Percentiles rank a stretch among this genome's conserved stretches.
These are phyloP conservation scores for Dendrobium huoshanense DNA, from an alignment of 106 monocot genomes.

Conservation along the genomic window DNA sequence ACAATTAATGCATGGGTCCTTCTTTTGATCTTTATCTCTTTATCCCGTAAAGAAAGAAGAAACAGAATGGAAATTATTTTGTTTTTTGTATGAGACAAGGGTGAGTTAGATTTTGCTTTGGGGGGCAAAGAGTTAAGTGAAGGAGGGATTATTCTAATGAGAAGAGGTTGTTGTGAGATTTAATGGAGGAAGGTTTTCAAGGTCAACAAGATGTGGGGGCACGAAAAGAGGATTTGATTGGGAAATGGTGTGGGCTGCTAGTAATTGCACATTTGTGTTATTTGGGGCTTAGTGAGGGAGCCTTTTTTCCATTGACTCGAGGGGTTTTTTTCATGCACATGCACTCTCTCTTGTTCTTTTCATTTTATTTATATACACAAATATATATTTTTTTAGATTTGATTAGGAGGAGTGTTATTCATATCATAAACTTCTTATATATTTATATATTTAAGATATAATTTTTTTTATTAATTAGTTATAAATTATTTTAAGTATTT, in stretches of 20 bases:
- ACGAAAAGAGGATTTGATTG: conserved; percentile 37
- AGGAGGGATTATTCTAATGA: conserved; percentile 53
- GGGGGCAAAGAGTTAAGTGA: conserved; percentile 7
- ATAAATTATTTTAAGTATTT: too few relatives aligned
- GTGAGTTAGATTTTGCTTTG: background rate
- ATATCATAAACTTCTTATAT: too few relatives aligned
- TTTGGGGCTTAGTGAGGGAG: too few relatives aligned
- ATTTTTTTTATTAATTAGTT: too few relatives aligned
- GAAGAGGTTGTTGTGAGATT: conserved; percentile 52
- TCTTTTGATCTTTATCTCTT: conserved; percentile 5
- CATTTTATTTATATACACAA: too few relatives aligned
- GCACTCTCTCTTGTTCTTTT: too few relatives aligned
- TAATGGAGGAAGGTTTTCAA: conserved; percentile 5
- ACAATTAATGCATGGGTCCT: background rate
- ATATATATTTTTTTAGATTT: too few relatives aligned
- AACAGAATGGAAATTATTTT: conserved; percentile 14
- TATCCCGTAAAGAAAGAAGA: background rate
- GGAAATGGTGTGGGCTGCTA: conserved; percentile 30
- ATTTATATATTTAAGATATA: too few relatives aligned
- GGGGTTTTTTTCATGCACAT: too few relatives aligned
- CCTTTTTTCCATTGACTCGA: too few relatives aligned
- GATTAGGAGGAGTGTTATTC: too few relatives aligned
- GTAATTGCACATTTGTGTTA: conserved; percentile 28
- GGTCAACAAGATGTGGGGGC: background rate
- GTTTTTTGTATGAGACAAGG: background rate